Conservation (phyloP, 2,329 filamentous ascomycete species). For the Tolypocladium endophyticum region DNA sequence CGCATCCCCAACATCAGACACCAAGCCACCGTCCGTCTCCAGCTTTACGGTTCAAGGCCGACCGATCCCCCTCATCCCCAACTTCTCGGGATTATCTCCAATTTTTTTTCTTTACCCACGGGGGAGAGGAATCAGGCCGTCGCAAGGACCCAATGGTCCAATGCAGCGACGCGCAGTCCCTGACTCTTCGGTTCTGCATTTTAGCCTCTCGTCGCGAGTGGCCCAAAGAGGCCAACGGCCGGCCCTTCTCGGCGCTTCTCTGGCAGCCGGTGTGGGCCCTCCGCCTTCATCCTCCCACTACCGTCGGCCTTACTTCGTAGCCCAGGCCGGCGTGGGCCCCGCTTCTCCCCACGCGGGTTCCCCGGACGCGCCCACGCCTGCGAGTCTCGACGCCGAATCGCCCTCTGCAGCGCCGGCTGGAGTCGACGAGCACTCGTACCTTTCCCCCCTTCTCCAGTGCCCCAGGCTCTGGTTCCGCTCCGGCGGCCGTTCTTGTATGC, state of each 20-base stretch:
- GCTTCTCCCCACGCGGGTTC: conserved; percentile 13
- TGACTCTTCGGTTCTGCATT: not conserved
- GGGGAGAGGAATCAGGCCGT: not conserved
- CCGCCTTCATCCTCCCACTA: conserved; percentile 3
- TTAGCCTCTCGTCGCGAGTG: not conserved
- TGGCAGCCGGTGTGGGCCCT: conserved; percentile 4
- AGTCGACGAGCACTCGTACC: no score
- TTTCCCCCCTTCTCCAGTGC: not conserved
- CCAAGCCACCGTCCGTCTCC: not conserved
- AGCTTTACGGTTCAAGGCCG: not conserved
- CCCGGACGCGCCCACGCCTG: conserved; percentile 12
- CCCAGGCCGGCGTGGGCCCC: conserved; percentile 8
- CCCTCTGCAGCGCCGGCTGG: not conserved
- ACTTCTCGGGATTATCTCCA: not conserved
- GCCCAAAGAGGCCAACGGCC: conserved; percentile 6
- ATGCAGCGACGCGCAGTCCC: not conserved
- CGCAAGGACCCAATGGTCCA: not conserved
- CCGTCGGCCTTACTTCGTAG: conserved; percentile 22
- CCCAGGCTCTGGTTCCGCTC: not conserved
- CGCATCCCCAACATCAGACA: not conserved
- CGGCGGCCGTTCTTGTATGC: not conserved
- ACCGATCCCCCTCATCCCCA: not conserved
- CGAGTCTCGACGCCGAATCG: not conserved
- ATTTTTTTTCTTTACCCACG: not conserved
- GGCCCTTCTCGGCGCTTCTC: conserved; percentile 27